Conservation (phyloP, 2,329 filamentous ascomycete genomes). For the Fusarium coicis region DNA sequence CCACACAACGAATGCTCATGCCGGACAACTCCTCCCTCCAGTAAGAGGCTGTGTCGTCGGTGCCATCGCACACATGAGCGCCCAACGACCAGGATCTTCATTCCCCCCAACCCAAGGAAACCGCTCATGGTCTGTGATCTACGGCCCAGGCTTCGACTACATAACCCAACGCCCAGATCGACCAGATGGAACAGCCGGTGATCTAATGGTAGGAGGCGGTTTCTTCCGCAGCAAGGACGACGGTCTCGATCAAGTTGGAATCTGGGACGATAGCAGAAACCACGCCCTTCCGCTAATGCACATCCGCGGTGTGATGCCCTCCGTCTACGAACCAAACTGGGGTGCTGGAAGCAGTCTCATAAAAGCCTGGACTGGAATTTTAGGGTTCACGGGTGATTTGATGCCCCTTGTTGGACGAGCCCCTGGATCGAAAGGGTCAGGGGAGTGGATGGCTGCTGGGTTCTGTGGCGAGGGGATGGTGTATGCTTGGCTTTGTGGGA, state of each 20-base stretch:
- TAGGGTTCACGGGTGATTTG: slow-evolving; percentile 59
- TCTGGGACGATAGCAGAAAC: slow-evolving; percentile 57
- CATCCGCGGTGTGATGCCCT: slow-evolving; percentile 55
- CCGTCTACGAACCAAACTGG: slow-evolving; percentile 55
- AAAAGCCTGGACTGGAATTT: slow-evolving; percentile 61
- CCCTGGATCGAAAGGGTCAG: slow-evolving; percentile 44
- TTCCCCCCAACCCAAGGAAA: slow-evolving; percentile 47
- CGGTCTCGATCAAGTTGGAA: slow-evolving; percentile 59
- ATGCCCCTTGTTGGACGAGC: slow-evolving; percentile 63
- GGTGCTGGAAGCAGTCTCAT: slow-evolving; percentile 47
- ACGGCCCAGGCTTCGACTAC: slow-evolving; percentile 61
- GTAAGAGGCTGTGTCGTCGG: slow-evolving; percentile 59
- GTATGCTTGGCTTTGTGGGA: slow-evolving; percentile 63
- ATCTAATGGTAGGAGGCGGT: slow-evolving; percentile 67
- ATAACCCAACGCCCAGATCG: slow-evolving; percentile 58
- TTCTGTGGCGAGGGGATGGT: slow-evolving; percentile 65
- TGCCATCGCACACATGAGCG: slow-evolving; percentile 61
- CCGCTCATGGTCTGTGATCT: slow-evolving; percentile 63
- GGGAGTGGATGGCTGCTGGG: slow-evolving; percentile 64
- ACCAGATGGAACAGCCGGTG: slow-evolving; percentile 47
- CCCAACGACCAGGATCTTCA: slow-evolving; percentile 54
- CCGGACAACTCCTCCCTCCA: slow-evolving; percentile 61
- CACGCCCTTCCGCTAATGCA: slow-evolving; percentile 54
- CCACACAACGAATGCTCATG: slow-evolving; percentile 68
- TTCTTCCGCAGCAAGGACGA: slow-evolving; percentile 55